Percentiles rank a stretch among this genome's conserved stretches.
phyloP scores from a whole-genome alignment of 2,329 filamentous ascomycete genomes.

The Aspergillus eucalypticola region DNA sequence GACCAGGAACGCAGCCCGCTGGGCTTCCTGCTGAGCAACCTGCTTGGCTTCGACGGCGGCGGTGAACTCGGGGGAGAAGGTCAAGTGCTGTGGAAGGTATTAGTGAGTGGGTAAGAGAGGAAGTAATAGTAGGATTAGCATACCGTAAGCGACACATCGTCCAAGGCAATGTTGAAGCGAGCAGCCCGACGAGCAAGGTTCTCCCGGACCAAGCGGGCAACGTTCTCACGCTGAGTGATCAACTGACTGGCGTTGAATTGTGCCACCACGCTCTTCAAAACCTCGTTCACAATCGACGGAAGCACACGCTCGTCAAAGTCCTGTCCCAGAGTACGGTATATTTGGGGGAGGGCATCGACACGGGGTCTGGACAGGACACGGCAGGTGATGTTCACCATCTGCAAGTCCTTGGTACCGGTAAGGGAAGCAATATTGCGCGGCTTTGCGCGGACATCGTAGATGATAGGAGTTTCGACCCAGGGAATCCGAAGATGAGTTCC shows the following conservation, averaged over 20 bases:
- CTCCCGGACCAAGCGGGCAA: conserved; percentile 85
- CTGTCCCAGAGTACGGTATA: conserved; percentile 90
- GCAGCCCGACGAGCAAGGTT: conserved; percentile 89
- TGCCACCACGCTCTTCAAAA: conserved; percentile 96
- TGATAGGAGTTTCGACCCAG: conserved; percentile 95
- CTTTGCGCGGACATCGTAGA: conserved; percentile 97
- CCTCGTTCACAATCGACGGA: conserved; percentile 97
- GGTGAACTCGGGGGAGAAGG: conserved; percentile 70
- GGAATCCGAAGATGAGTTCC: conserved; percentile 92
- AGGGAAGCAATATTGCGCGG: conserved; percentile 95
- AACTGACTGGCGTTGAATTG: conserved; percentile 98
- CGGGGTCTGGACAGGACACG: conserved; percentile 94
- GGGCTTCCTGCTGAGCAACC: conserved; percentile 83
- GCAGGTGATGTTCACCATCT: conserved; percentile 99
- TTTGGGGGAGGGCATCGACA: conserved; percentile 86
- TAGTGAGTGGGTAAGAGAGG: not conserved
- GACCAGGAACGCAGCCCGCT: conserved; percentile 94
- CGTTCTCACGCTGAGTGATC: conserved; percentile 98
- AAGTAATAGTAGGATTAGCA: not conserved
- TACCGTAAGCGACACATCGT: conserved; percentile 96
- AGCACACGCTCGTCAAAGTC: conserved; percentile 98
- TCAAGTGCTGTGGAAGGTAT: conserved; percentile 55
- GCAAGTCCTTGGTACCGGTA: conserved; percentile 97
- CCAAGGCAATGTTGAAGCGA: conserved; percentile 94
- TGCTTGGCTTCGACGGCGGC: conserved; percentile 70